phyloP scores from a whole-genome alignment of 73 alveolate genomes.

The Paramecium sexaurelia region DNA sequence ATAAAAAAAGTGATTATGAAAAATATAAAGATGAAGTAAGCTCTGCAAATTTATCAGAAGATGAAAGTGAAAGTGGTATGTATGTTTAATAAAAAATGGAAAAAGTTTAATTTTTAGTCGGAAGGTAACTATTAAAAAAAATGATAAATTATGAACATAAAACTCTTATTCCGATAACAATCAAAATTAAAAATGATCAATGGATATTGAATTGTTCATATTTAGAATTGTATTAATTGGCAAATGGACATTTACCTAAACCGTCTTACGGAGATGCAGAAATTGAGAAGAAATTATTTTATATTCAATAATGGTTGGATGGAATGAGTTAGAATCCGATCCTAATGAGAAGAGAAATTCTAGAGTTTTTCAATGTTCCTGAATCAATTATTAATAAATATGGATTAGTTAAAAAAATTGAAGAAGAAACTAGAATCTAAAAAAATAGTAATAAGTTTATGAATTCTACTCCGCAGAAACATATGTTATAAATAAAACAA shows the following conservation, averaged over 20 bases:
- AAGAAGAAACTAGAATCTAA: background rate
- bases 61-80: conserved; percentile 20
- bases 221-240: background rate
- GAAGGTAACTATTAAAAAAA: background rate
- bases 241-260: conserved; percentile 28
- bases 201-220: background rate
- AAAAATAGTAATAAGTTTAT: background rate
- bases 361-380: conserved; percentile 9
- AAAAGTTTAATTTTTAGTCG: background rate
- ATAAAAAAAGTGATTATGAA: conserved; percentile 1
- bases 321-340: background rate
- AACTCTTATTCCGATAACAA: background rate
- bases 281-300: background rate
- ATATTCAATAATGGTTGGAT: conserved; percentile 22
- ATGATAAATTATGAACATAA: background rate
- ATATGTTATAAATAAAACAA: background rate
- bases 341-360: conserved; percentile 4
- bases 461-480: background rate
- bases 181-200: background rate
- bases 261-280: background rate
- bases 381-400: background rate
- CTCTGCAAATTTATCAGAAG: conserved; percentile 18
- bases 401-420: conserved; percentile 13
- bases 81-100: conserved; percentile 23
- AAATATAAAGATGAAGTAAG: conserved; percentile 14